Conservation (phyloP, 164 flowering plant species). For the Amborella trichopoda region DNA sequence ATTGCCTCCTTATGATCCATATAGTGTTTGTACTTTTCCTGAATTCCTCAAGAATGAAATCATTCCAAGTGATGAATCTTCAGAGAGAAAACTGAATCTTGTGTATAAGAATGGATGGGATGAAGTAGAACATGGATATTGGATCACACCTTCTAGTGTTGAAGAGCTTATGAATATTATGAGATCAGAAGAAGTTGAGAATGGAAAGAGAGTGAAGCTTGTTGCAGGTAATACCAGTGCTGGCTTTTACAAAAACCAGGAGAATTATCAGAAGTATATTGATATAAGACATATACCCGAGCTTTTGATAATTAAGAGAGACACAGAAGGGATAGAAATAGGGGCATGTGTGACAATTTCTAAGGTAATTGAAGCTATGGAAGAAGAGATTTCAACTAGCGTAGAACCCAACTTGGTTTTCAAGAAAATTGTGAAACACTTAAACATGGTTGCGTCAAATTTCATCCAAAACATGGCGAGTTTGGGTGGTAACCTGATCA, state of each 20-base stretch:
- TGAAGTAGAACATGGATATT: constrained; percentile 9
- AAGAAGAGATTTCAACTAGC: constrained; percentile 9
- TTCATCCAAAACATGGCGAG: constrained; percentile 76
- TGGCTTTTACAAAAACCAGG: constrained; percentile 65
- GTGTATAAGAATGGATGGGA: not conserved
- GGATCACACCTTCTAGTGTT: constrained; percentile 47
- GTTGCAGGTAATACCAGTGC: constrained; percentile 72
- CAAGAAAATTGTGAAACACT: constrained; percentile 55
- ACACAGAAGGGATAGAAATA: constrained; percentile 46
- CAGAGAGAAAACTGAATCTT: not conserved
- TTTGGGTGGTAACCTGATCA: constrained; percentile 84
- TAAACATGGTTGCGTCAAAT: constrained; percentile 72
- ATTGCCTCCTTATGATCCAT: constrained; percentile 28
- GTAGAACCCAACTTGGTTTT: constrained; percentile 21
- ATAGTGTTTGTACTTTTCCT: constrained; percentile 33
- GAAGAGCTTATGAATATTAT: constrained; percentile 37
- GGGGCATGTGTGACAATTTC: constrained; percentile 84
- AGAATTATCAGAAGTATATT: constrained; percentile 37
- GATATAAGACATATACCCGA: constrained; percentile 65
- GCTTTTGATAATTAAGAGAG: constrained; percentile 38
- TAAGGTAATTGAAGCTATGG: constrained; percentile 45
- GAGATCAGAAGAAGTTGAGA: constrained; percentile 3
- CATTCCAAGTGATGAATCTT: not conserved
- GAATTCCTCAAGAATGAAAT: constrained; percentile 49
- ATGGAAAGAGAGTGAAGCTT: constrained; percentile 23